phyloP scores from a whole-genome alignment of 176 grass and related monocot genomes.

The Avena atlantica region DNA sequence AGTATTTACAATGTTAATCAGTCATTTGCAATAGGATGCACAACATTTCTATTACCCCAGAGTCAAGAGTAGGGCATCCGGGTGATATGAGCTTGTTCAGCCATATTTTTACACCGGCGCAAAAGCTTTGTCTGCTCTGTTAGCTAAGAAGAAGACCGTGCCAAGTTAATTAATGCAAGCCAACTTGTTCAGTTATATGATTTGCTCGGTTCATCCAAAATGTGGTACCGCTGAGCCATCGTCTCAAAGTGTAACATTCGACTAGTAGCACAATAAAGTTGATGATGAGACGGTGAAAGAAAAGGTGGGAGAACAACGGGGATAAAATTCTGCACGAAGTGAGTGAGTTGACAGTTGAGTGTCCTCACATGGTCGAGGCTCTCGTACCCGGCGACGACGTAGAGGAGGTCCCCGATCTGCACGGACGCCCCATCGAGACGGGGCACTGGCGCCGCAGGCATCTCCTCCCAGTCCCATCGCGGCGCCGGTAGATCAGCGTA shows the following conservation, averaged over 20 bases:
- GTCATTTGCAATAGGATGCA: background rate
- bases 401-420: slow-evolving; percentile 73
- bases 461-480: slow-evolving; percentile 74
- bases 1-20: background rate
- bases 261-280: background rate
- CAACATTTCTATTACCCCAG: background rate
- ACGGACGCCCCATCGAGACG: slow-evolving; percentile 77
- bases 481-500: slow-evolving; percentile 73
- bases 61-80: background rate
- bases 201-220: background rate
- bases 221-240: background rate
- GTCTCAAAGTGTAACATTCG: background rate
- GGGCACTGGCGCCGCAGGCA: slow-evolving; percentile 74
- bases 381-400: slow-evolving; percentile 84
- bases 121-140: no score
- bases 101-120: no score
- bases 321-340: background rate
- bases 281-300: background rate
- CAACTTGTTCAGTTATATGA: background rate
- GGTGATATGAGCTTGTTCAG: background rate
- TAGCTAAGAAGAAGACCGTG: no score
- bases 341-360: background rate
- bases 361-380: slow-evolving; percentile 74
- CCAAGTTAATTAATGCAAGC: no score
- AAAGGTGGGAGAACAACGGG: background rate